These are phyloP conservation scores for Zalaria obscura DNA, from an alignment of 2,329 filamentous ascomycete species.

Conservation along the genomic window DNA sequence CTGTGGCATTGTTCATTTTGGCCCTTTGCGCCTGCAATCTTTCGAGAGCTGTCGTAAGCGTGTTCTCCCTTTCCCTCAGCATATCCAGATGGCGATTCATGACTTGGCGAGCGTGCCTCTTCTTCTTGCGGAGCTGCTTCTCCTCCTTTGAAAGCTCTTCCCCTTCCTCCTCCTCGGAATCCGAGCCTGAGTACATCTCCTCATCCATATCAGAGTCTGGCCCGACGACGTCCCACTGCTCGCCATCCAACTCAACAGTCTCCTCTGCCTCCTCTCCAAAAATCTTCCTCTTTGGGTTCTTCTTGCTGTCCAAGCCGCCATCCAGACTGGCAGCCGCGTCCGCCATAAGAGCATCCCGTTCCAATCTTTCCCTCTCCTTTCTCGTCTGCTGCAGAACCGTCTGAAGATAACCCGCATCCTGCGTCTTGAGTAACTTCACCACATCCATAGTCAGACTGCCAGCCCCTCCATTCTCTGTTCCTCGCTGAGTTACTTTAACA, in stretches of 20 bases:
- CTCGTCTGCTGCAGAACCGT: slow-evolving; percentile 42
- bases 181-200: not conserved
- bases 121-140: slow-evolving; percentile 33
- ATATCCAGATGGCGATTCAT: slow-evolving; percentile 35
- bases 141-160: slow-evolving; percentile 19
- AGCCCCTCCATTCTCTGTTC: slow-evolving; percentile 22
- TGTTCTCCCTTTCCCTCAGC: slow-evolving; percentile 38
- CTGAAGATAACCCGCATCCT: slow-evolving; percentile 48
- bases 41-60: slow-evolving; percentile 40
- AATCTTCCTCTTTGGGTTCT: slow-evolving; percentile 17
- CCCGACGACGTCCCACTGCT: slow-evolving; percentile 12
- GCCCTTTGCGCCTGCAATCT: slow-evolving; percentile 45
- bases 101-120: slow-evolving; percentile 34
- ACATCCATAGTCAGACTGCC: slow-evolving; percentile 36
- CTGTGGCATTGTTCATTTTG: slow-evolving; percentile 45
- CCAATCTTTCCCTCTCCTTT: slow-evolving; percentile 37
- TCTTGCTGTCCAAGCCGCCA: slow-evolving; percentile 13
- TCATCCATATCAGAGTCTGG: slow-evolving; percentile 6
- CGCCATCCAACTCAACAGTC: slow-evolving; percentile 5
- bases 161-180: slow-evolving; percentile 12
- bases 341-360: slow-evolving; percentile 17
- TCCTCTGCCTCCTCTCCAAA: slow-evolving; percentile 22
- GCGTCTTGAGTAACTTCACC: slow-evolving; percentile 50
- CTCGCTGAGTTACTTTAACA: slow-evolving; percentile 29
- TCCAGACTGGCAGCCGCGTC: slow-evolving; percentile 22